These are phyloP conservation scores for Trichoderma sp. DNA, from an alignment of 2,329 filamentous ascomycete species.

Conservation along the genomic window DNA sequence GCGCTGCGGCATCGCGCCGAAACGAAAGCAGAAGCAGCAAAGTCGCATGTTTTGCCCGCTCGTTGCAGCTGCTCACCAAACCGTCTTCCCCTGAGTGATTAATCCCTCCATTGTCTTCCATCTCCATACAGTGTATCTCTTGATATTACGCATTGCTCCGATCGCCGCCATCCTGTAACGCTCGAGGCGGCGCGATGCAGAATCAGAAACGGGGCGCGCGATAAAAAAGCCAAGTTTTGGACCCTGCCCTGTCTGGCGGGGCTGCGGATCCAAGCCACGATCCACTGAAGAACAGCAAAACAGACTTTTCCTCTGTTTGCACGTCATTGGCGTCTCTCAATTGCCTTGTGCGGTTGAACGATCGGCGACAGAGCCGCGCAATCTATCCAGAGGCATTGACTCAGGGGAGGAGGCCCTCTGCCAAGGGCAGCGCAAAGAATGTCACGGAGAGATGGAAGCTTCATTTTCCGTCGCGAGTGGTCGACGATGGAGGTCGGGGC, in stretches of 20 bases:
- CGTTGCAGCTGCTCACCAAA: neutral
- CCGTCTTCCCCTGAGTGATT: neutral
- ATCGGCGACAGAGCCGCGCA: conserved; percentile 2
- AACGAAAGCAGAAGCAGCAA: neutral
- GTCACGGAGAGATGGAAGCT: neutral
- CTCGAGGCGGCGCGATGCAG: conserved; percentile 9
- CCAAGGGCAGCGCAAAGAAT: too few relatives aligned
- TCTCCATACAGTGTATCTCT: conserved; percentile 17
- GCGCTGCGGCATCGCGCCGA: neutral
- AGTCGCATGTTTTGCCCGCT: neutral
- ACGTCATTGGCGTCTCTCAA: conserved; percentile 21
- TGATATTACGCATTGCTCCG: neutral
- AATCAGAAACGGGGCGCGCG: conserved; percentile 5
- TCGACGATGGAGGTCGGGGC: neutral
- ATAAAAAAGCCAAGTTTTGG: conserved; percentile 24
- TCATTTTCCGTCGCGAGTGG: neutral
- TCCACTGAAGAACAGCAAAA: conserved; percentile 10
- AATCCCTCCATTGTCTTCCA: neutral
- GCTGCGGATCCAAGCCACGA: conserved; percentile 3
- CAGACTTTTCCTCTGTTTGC: neutral
- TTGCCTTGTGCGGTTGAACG: neutral
- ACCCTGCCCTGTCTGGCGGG: conserved; percentile 1
- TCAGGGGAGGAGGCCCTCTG: neutral
- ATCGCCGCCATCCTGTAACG: conserved; percentile 20
- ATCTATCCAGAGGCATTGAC: neutral